phyloP scores from a whole-genome alignment of 768 basidiomycete species.

The Chiua virens region DNA sequence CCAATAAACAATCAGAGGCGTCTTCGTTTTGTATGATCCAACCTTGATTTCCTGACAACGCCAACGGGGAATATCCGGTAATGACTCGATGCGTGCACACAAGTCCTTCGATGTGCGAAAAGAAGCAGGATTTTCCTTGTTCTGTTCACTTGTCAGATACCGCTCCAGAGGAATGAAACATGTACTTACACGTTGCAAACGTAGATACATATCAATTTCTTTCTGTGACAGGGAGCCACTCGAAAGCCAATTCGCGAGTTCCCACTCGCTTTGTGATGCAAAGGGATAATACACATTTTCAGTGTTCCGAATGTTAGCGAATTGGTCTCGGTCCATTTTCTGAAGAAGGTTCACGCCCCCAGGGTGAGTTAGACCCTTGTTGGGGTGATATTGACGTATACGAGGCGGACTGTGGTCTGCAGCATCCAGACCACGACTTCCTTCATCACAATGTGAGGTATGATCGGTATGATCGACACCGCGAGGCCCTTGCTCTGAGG shows the following conservation, averaged over 20 bases:
- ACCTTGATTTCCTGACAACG: conserved; percentile 6
- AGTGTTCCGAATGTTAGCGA: background rate
- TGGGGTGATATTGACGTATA: too few species aligned
- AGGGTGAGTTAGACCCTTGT: too few species aligned
- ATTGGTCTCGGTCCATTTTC: background rate
- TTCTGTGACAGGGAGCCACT: background rate
- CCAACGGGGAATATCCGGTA: conserved; percentile 8
- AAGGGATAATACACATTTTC: background rate
- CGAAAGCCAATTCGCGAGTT: background rate
- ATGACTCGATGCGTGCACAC: background rate
- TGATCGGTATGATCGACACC: too few species aligned
- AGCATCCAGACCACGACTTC: too few species aligned
- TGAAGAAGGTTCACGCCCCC: too few species aligned
- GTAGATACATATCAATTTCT: background rate
- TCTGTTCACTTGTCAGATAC: background rate
- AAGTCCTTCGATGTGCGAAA: background rate
- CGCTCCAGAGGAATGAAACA: too few species aligned
- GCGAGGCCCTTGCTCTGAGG: too few species aligned
- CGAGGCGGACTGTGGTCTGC: too few species aligned
- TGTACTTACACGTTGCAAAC: background rate
- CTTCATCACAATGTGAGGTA: too few species aligned
- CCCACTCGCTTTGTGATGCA: background rate
- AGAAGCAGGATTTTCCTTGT: background rate
- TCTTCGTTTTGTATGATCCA: conserved; percentile 1
- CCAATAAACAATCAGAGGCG: conserved; percentile 7